Conservation (phyloP, 2,329 filamentous ascomycete species). For the Trichoderma sp. region DNA sequence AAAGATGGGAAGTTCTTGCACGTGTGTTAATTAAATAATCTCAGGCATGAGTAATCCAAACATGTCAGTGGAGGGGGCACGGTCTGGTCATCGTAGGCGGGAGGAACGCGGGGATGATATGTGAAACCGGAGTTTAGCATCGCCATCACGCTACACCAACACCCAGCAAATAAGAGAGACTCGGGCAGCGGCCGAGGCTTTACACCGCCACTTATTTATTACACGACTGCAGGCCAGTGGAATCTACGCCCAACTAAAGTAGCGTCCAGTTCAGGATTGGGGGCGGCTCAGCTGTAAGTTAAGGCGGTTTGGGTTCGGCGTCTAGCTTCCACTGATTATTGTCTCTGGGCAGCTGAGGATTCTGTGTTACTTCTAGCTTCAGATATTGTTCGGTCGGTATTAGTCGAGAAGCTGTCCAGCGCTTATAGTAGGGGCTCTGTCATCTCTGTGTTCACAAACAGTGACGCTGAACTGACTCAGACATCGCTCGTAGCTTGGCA, state of each 20-base stretch:
- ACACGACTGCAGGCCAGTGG: background rate
- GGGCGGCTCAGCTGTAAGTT: background rate
- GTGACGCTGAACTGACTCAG: background rate
- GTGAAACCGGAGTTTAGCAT: background rate
- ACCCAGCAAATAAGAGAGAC: too few species aligned
- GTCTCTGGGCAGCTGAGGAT: background rate
- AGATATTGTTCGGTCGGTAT: background rate
- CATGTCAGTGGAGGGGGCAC: background rate
- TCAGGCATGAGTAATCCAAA: background rate
- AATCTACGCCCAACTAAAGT: background rate
- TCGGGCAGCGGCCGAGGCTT: background rate
- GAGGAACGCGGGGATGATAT: background rate
- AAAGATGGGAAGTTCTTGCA: background rate
- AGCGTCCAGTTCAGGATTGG: background rate
- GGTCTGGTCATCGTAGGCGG: background rate
- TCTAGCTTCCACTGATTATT: too few species aligned
- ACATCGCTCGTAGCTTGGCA: background rate
- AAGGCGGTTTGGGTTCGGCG: background rate
- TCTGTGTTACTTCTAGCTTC: background rate
- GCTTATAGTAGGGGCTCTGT: background rate
- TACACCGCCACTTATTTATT: background rate
- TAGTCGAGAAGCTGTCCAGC: background rate
- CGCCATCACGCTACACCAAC: background rate
- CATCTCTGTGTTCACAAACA: background rate
- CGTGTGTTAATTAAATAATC: background rate